Conservation (phyloP, 78 protist species). For the Polysphondylium violaceum region DNA sequence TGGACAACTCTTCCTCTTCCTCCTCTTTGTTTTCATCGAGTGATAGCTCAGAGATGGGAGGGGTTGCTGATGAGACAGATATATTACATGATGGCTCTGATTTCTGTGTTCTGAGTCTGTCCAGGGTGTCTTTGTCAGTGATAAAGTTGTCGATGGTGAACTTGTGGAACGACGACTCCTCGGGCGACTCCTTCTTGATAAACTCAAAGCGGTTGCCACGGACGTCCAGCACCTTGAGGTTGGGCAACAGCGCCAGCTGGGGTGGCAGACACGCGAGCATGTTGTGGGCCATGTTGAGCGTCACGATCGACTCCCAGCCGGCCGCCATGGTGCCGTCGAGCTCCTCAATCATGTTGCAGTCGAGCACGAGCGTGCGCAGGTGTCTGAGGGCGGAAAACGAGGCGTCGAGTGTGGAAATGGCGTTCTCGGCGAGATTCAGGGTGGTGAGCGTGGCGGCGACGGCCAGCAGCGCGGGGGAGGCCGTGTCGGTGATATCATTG, state of each 20-base stretch:
- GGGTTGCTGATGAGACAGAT: background rate
- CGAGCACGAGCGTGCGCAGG: slow-evolving; percentile 13
- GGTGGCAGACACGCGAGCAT: slow-evolving; percentile 21
- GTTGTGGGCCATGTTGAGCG: slow-evolving; percentile 47
- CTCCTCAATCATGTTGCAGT: slow-evolving; percentile 20
- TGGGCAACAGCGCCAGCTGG: background rate
- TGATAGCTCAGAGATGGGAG: too few relatives aligned
- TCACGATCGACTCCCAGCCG: slow-evolving; percentile 28
- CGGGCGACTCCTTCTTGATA: background rate
- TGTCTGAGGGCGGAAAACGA: slow-evolving; percentile 1
- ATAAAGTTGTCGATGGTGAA: slow-evolving; percentile 28
- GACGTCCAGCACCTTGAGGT: slow-evolving; percentile 26
- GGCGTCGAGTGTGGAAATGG: slow-evolving; percentile 11
- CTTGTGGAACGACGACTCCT: background rate
- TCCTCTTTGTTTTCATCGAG: background rate
- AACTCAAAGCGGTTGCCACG: slow-evolving; percentile 37
- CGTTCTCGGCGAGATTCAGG: slow-evolving; percentile 52
- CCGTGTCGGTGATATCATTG: slow-evolving; percentile 14
- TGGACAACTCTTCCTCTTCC: background rate
- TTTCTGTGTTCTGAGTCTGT: too few relatives aligned
- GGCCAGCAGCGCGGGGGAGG: background rate
- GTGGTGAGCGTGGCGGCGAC: background rate
- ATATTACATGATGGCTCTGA: too few relatives aligned
- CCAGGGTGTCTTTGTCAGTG: slow-evolving; percentile 7
- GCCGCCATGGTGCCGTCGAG: slow-evolving; percentile 13